Evolutionary conservation across 2,329 filamentous ascomycete genomes (phyloP).

Genomic region (Colletotrichum tropicicola): DNA sequence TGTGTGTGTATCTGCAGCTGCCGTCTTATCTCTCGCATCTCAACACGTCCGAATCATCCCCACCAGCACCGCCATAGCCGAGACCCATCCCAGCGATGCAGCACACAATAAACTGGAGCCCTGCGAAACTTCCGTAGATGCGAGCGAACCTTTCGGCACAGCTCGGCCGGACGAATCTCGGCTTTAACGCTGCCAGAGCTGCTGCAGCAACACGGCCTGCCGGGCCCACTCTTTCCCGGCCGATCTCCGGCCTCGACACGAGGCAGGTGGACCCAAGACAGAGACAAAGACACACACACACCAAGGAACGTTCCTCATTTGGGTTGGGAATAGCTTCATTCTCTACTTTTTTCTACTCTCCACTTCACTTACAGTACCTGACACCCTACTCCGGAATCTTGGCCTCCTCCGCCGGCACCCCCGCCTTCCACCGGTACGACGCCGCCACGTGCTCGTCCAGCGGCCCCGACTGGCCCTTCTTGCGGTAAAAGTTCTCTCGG

Average conservation of each 20-base stretch:
- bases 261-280: background rate
- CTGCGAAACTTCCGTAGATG: conserved; percentile 28
- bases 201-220: background rate
- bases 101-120: conserved; percentile 12
- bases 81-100: background rate
- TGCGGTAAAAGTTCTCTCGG: conserved; percentile 67
- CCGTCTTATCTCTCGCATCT: background rate
- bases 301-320: background rate
- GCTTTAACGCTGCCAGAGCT: background rate
- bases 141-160: conserved; percentile 25
- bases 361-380: no score
- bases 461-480: conserved; percentile 58
- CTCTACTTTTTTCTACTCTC: background rate
- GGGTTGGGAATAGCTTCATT: conserved; percentile 13
- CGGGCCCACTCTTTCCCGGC: background rate
- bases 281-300: background rate
- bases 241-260: background rate
- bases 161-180: conserved; percentile 31
- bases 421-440: conserved; percentile 53
- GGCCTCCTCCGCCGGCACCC: conserved; percentile 39
- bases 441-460: conserved; percentile 61
- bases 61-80: background rate
- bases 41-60: background rate
- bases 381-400: conserved; percentile 33
- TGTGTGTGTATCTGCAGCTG: no score